phyloP scores from a whole-genome alignment of 345 rosid species.

The Fremontodendron californicum region DNA sequence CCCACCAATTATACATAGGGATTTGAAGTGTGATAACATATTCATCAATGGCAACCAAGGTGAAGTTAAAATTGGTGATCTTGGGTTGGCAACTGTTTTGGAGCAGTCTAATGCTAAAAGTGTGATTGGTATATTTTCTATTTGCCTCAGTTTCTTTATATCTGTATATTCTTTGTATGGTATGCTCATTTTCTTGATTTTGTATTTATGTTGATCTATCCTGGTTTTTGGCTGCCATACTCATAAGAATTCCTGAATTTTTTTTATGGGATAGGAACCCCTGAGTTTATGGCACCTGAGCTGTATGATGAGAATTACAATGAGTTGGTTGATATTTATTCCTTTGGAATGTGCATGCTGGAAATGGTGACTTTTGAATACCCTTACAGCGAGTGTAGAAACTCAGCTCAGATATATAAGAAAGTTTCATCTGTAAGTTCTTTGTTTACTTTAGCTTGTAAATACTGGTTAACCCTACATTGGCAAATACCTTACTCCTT shows the following conservation, averaged over 20 bases:
- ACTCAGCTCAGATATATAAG: conserved; percentile 86
- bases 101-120: conserved; percentile 86
- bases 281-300: conserved; percentile 95
- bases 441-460: conserved; percentile 9
- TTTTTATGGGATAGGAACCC: conserved; percentile 46
- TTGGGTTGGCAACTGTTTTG: conserved; percentile 91
- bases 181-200: neutral
- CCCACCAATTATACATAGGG: conserved; percentile 89
- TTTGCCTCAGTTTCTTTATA: neutral
- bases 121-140: conserved; percentile 61
- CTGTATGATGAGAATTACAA: conserved; percentile 79
- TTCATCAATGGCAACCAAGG: conserved; percentile 95
- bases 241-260: conserved; percentile 52
- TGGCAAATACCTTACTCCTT: conserved; percentile 8
- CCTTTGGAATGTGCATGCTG: conserved; percentile 87
- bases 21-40: conserved; percentile 93
- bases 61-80: conserved; percentile 97
- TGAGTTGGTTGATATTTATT: conserved; percentile 75
- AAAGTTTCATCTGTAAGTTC: conserved; percentile 75
- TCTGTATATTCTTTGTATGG: neutral
- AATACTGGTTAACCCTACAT: conserved; percentile 1
- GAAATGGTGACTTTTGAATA: conserved; percentile 87
- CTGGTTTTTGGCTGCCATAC: conserved; percentile 15
- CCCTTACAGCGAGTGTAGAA: conserved; percentile 77
- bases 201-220: conserved; percentile 2